A percentile compares a stretch with the other conserved stretches of the same genome.
phyloP scores from a whole-genome alignment of 2,329 filamentous ascomycete species.

The Chrysoporthe austroafricana region DNA sequence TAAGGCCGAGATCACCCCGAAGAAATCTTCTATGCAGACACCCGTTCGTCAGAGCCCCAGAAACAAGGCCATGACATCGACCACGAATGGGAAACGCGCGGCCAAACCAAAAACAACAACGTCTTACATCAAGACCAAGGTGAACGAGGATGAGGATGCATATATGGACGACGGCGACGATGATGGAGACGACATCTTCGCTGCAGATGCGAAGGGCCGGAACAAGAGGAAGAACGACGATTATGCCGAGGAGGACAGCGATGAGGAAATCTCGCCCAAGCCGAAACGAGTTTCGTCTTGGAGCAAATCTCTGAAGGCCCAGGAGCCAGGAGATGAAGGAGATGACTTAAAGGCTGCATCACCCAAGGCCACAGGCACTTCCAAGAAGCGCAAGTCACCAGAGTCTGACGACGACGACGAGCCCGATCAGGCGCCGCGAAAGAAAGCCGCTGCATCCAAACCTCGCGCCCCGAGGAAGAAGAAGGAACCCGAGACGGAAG shows the following conservation, averaged over 20 bases:
- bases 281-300: constrained; percentile 60
- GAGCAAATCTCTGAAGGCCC: constrained; percentile 41
- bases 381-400: constrained; percentile 31
- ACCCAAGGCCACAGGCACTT: constrained; percentile 38
- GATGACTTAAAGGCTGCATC: constrained; percentile 37
- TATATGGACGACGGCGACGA: constrained; percentile 71
- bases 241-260: constrained; percentile 73
- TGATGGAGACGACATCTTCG: constrained; percentile 83
- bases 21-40: constrained; percentile 42
- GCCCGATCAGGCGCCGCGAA: constrained; percentile 37
- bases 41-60: constrained; percentile 59
- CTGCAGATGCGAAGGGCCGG: constrained; percentile 68
- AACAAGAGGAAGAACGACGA: constrained; percentile 74
- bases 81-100: constrained; percentile 32
- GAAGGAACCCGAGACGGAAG: constrained; percentile 69
- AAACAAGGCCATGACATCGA: constrained; percentile 44
- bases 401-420: constrained; percentile 28
- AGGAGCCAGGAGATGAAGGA: constrained; percentile 40
- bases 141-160: constrained; percentile 58
- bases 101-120: constrained; percentile 43
- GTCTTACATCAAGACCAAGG: constrained; percentile 45
- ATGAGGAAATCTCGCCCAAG: constrained; percentile 68
- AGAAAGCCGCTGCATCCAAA: constrained; percentile 62
- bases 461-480: constrained; percentile 63
- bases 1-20: constrained; percentile 42